Conservation (phyloP, 345 rosid species). For the Aethionema arabicum region DNA sequence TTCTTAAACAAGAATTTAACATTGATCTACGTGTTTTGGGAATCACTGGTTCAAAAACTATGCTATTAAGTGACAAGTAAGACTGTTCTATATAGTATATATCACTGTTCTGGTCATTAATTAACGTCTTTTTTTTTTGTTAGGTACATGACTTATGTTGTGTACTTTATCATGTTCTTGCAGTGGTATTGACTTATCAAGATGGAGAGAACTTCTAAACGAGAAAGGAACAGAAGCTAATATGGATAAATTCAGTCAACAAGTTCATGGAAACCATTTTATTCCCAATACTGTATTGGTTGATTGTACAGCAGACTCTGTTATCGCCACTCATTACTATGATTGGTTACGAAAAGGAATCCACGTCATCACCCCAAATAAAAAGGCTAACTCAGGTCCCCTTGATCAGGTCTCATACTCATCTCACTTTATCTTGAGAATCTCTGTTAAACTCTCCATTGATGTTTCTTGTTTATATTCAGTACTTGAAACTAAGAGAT, state of each 20-base stretch:
- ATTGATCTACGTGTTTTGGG: conserved; percentile 98
- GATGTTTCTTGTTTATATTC: conserved; percentile 25
- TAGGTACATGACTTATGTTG: conserved; percentile 9
- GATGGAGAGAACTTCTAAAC: conserved; percentile 73
- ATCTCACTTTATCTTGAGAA: conserved; percentile 5
- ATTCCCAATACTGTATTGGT: conserved; percentile 94
- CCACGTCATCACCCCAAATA: conserved; percentile 95
- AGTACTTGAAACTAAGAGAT: conserved; percentile 87
- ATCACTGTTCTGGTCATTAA: background rate
- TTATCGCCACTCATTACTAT: conserved; percentile 68
- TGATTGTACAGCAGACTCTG: conserved; percentile 96
- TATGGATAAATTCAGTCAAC: conserved; percentile 71
- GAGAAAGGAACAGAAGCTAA: conserved; percentile 74
- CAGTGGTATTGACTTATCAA: conserved; percentile 81
- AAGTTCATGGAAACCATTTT: conserved; percentile 86
- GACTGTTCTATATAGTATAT: too few relatives aligned
- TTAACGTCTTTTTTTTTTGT: too few relatives aligned
- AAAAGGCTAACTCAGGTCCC: conserved; percentile 99
- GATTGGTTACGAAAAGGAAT: conserved; percentile 92
- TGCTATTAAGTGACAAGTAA: conserved; percentile 91
- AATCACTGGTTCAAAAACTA: conserved; percentile 69
- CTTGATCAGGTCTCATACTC: conserved; percentile 69
- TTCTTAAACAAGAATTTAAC: conserved; percentile 95
- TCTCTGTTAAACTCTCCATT: conserved; percentile 1
- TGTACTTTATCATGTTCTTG: conserved; percentile 22